A percentile compares a stretch with the other conserved stretches of the same genome.
Evolutionary conservation across 2,329 filamentous ascomycete genomes (phyloP).

Genomic region (Stenocarpella maydis): DNA sequence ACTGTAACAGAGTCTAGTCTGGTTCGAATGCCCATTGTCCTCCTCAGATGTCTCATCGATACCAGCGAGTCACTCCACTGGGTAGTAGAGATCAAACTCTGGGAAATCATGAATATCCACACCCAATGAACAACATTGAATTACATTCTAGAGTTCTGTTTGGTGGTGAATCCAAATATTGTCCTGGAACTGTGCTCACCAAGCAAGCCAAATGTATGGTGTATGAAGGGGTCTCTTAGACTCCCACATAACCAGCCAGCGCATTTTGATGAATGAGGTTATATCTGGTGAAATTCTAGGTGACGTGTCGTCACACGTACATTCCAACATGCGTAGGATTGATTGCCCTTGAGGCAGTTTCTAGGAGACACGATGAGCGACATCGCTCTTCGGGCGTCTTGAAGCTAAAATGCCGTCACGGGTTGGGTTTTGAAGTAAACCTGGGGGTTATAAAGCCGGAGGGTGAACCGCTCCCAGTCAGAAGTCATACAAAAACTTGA

Average conservation of each 20-base stretch:
- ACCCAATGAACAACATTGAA: not conserved
- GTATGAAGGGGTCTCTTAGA: not conserved
- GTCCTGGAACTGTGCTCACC: not conserved
- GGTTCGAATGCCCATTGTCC: not conserved
- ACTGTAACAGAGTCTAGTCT: not conserved
- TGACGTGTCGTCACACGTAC: too few relatives aligned
- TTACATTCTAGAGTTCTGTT: fast-evolving
- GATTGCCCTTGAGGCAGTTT: not conserved
- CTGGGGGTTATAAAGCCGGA: too few relatives aligned
- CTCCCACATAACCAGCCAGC: not conserved
- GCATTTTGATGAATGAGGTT: not conserved
- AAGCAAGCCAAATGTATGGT: not conserved
- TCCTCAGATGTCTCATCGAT: not conserved
- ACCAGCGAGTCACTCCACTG: not conserved
- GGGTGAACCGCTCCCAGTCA: too few relatives aligned
- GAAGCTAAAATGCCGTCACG: too few relatives aligned
- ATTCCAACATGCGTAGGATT: not conserved
- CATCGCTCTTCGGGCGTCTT: not conserved
- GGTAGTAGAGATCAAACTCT: too few relatives aligned
- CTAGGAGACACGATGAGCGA: not conserved
- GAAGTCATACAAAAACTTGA: not conserved
- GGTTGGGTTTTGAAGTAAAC: too few relatives aligned
- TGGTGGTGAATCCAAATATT: not conserved
- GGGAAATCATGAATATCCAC: too few relatives aligned
- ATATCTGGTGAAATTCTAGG: too few relatives aligned